Evolutionary conservation across 768 basidiomycete species (phyloP).

Genomic region (Dacryopinax spathularia): DNA sequence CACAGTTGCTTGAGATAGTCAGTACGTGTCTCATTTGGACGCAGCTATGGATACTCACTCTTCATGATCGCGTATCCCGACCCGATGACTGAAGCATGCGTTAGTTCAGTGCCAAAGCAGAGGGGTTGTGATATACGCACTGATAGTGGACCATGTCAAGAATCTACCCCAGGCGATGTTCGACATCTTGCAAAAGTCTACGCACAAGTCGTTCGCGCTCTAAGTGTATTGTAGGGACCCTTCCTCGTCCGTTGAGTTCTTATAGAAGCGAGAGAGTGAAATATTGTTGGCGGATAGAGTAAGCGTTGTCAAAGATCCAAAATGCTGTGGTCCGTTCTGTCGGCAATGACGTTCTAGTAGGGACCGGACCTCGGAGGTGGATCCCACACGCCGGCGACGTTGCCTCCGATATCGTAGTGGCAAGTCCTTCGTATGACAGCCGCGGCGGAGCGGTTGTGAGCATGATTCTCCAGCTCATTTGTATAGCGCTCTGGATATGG

Average conservation of each 20-base stretch:
- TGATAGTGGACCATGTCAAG: background rate
- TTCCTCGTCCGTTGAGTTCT: no score
- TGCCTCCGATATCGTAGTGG: background rate
- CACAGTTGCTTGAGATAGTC: background rate
- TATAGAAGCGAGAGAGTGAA: no score
- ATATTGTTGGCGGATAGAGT: no score
- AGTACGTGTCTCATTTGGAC: no score
- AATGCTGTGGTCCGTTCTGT: no score
- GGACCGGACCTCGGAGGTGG: no score
- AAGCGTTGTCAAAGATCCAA: no score
- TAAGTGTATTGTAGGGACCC: background rate
- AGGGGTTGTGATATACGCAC: background rate
- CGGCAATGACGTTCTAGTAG: no score
- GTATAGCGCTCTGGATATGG: constrained; percentile 30
- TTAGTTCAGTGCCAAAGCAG: background rate
- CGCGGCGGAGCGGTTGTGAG: background rate
- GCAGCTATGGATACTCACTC: background rate
- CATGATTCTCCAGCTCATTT: background rate
- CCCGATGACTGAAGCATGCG: background rate
- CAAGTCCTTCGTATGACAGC: background rate
- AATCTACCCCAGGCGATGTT: background rate
- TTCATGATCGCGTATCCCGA: background rate
- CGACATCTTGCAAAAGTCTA: background rate
- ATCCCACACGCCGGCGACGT: background rate
- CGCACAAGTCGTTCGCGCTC: background rate